Conservation (phyloP, 2,329 filamentous ascomycete species). For the Colletotrichum incanum region DNA sequence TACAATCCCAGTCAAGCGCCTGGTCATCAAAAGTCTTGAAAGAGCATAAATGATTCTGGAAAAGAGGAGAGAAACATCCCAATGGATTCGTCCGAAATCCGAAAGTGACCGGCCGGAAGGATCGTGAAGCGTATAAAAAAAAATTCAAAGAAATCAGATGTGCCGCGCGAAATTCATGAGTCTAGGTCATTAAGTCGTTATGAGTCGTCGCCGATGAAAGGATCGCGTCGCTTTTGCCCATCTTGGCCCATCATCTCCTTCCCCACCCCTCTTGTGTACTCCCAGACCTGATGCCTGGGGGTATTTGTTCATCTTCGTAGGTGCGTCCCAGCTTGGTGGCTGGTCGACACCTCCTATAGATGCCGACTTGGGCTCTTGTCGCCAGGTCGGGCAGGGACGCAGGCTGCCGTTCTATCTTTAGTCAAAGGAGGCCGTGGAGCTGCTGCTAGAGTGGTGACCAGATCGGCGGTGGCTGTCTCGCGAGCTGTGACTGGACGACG, state of each 20-base stretch:
- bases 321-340: conserved; percentile 54
- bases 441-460: conserved; percentile 74
- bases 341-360: conserved; percentile 55
- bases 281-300: background rate
- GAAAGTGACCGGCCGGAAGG: conserved; percentile 41
- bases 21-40: conserved; percentile 27
- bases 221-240: conserved; percentile 45
- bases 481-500: conserved; percentile 57
- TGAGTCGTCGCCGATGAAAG: conserved; percentile 46
- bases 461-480: conserved; percentile 65
- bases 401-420: conserved; percentile 47
- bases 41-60: background rate
- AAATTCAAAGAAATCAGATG: conserved; percentile 41
- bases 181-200: conserved; percentile 45
- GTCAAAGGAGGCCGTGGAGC: conserved; percentile 73
- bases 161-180: conserved; percentile 43
- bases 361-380: conserved; percentile 28
- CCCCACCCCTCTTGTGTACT: background rate
- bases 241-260: conserved; percentile 6
- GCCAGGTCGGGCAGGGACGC: conserved; percentile 36
- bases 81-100: conserved; percentile 31
- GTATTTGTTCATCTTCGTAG: conserved; percentile 19
- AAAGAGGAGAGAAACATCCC: conserved; percentile 30
- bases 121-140: conserved; percentile 20
- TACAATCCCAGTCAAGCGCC: conserved; percentile 41